Evolutionary conservation across 2,329 filamentous ascomycete genomes (phyloP).

Genomic region (Basipetospora chlamydospora): DNA sequence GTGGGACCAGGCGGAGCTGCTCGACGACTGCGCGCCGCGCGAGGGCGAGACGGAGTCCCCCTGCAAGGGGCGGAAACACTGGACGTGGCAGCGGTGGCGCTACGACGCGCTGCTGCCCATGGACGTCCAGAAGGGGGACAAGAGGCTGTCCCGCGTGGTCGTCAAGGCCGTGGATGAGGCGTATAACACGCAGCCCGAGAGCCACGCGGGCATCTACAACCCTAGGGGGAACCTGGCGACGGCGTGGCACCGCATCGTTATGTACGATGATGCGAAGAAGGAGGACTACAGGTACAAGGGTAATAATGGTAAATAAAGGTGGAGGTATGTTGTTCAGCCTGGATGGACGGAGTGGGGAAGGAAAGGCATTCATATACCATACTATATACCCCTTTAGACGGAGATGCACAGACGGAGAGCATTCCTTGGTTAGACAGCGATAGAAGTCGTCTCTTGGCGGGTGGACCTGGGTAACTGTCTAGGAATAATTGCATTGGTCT

Average conservation of each 20-base stretch:
- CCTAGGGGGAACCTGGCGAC: slow-evolving; percentile 49
- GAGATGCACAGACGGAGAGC: no score
- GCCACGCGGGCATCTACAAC: slow-evolving; percentile 45
- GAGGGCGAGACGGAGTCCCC: slow-evolving; percentile 9
- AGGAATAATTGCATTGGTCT: no score
- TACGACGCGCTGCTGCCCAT: slow-evolving; percentile 33
- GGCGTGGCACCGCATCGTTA: slow-evolving; percentile 47
- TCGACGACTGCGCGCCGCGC: slow-evolving; percentile 29
- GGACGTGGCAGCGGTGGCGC: slow-evolving; percentile 53
- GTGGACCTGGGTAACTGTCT: no score
- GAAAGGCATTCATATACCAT: no score
- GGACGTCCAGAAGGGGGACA: slow-evolving; percentile 10
- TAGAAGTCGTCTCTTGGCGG: no score
- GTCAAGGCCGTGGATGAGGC: slow-evolving; percentile 53
- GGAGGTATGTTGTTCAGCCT: no score
- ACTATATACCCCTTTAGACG: no score
- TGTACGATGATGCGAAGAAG: slow-evolving; percentile 18
- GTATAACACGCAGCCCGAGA: slow-evolving; percentile 53
- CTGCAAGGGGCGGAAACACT: slow-evolving; percentile 23
- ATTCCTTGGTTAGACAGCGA: no score
- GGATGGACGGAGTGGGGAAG: no score
- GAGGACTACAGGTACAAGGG: not conserved
- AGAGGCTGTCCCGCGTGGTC: slow-evolving; percentile 34
- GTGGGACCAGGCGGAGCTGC: slow-evolving; percentile 48
- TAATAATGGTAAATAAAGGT: not conserved